Evolutionary conservation across 352 stramenopile genomes (phyloP).

Genomic region (Phytophthora cryptogea): DNA sequence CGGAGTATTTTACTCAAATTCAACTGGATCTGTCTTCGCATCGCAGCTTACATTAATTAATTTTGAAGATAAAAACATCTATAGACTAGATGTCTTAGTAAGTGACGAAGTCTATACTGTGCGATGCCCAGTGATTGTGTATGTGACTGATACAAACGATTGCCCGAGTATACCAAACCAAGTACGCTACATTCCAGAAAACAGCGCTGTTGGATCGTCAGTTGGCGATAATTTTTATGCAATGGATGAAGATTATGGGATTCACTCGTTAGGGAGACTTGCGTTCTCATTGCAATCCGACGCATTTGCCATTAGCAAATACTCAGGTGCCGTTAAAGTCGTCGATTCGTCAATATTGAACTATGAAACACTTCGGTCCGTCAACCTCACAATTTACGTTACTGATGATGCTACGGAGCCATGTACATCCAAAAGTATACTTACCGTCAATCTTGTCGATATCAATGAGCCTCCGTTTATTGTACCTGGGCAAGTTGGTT

Average conservation of each 20-base stretch:
- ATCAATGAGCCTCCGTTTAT: constrained; percentile 53
- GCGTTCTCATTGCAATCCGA: constrained; percentile 21
- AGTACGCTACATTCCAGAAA: constrained; percentile 42
- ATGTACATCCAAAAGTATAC: constrained; percentile 20
- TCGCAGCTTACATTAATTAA: constrained; percentile 21
- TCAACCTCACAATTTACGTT: constrained; percentile 19
- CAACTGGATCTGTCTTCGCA: constrained; percentile 25
- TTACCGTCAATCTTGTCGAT: constrained; percentile 34
- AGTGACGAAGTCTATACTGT: constrained; percentile 33
- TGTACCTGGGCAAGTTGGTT: constrained; percentile 29
- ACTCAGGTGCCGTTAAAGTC: constrained; percentile 11
- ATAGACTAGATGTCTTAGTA: constrained; percentile 14
- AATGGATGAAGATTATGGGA: constrained; percentile 27
- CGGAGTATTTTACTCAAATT: constrained; percentile 21
- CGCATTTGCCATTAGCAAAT: constrained; percentile 25
- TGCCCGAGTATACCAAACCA: constrained; percentile 42
- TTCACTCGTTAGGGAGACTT: constrained; percentile 13
- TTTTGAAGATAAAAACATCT: constrained; percentile 23
- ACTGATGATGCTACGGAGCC: constrained; percentile 27
- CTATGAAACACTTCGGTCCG: constrained; percentile 17
- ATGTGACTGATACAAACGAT: constrained; percentile 55
- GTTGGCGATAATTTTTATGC: constrained; percentile 31
- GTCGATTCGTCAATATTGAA: constrained; percentile 17
- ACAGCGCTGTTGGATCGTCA: constrained; percentile 32
- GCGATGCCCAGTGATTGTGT: constrained; percentile 33